phyloP scores from a whole-genome alignment of 1,139 yeast genomes.

The Debaryomycetaceae sp. region DNA sequence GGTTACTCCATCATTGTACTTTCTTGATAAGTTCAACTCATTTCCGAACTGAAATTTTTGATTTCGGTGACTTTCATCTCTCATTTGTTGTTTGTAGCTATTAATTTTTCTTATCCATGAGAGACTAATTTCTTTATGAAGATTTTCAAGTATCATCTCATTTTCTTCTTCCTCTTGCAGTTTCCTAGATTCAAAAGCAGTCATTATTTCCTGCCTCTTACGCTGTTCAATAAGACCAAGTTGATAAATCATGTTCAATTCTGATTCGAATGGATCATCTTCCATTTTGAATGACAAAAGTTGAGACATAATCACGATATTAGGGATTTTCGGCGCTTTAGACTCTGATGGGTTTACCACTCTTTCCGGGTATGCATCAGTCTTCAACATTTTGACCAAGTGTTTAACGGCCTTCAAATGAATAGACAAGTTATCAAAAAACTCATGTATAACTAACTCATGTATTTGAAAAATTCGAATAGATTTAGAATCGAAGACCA shows the following conservation, averaged over 20 bases:
- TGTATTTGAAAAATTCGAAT: slow-evolving; percentile 46
- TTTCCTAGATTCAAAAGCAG: slow-evolving; percentile 43
- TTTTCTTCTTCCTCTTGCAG: slow-evolving; percentile 5
- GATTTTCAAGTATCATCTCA: slow-evolving; percentile 10
- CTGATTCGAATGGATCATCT: slow-evolving; percentile 87
- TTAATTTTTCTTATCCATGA: slow-evolving; percentile 53
- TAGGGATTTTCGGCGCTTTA: slow-evolving; percentile 49
- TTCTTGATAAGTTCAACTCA: slow-evolving; percentile 42
- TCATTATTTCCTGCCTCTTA: slow-evolving; percentile 55
- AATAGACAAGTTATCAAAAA: slow-evolving; percentile 61
- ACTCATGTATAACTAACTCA: slow-evolving; percentile 53
- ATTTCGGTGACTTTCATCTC: slow-evolving; percentile 49
- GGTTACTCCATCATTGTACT: slow-evolving; percentile 51
- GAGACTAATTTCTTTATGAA: slow-evolving; percentile 19
- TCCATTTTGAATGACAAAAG: slow-evolving; percentile 51
- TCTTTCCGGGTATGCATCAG: slow-evolving; percentile 19
- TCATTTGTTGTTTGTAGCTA: slow-evolving; percentile 38
- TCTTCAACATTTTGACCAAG: slow-evolving; percentile 43
- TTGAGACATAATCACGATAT: slow-evolving; percentile 46
- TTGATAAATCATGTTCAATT: slow-evolving; percentile 71
- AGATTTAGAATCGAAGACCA: slow-evolving; percentile 18
- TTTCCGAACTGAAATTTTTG: slow-evolving; percentile 46
- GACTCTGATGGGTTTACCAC: slow-evolving; percentile 34
- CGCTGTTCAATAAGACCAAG: slow-evolving; percentile 73
- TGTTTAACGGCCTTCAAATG: slow-evolving; percentile 55